phyloP scores from a whole-genome alignment of 768 basidiomycete genomes.

The Xanthoconium stramineum region DNA sequence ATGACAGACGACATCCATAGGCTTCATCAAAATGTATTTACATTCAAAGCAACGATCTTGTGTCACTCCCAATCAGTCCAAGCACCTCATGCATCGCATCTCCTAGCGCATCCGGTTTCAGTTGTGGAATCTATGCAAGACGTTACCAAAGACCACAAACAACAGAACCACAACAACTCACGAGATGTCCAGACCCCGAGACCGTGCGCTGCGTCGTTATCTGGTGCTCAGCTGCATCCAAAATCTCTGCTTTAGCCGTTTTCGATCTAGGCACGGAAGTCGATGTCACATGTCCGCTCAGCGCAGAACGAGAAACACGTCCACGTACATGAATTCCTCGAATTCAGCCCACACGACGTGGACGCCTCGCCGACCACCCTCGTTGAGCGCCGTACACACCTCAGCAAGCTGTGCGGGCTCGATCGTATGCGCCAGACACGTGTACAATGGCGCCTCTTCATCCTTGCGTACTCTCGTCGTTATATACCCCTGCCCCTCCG shows the following conservation, averaged over 20 bases:
- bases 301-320: background rate
- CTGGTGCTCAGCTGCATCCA: slow-evolving; percentile 25
- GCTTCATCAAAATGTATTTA: too few species aligned
- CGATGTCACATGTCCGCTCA: background rate
- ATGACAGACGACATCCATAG: too few species aligned
- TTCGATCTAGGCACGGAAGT: slow-evolving; percentile 16
- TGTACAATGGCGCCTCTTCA: slow-evolving; percentile 28
- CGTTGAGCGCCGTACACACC: slow-evolving; percentile 14
- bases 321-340: slow-evolving; percentile 30
- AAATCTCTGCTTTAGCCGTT: slow-evolving; percentile 24
- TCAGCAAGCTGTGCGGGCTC: slow-evolving; percentile 21
- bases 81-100: slow-evolving; percentile 27
- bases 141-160: background rate
- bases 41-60: slow-evolving; percentile 16
- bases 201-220: slow-evolving; percentile 21
- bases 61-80: slow-evolving; percentile 3
- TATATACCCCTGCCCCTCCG: slow-evolving; percentile 12
- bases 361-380: slow-evolving; percentile 11
- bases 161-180: slow-evolving; percentile 1
- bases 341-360: slow-evolving; percentile 31
- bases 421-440: slow-evolving; percentile 25
- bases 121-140: slow-evolving; percentile 22
- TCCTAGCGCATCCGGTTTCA: slow-evolving; percentile 29
- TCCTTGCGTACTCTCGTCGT: slow-evolving; percentile 28
- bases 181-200: slow-evolving; percentile 30